Evolutionary conservation across 2,329 filamentous ascomycete genomes (phyloP).

Genomic region (Geosmithia putterillii): DNA sequence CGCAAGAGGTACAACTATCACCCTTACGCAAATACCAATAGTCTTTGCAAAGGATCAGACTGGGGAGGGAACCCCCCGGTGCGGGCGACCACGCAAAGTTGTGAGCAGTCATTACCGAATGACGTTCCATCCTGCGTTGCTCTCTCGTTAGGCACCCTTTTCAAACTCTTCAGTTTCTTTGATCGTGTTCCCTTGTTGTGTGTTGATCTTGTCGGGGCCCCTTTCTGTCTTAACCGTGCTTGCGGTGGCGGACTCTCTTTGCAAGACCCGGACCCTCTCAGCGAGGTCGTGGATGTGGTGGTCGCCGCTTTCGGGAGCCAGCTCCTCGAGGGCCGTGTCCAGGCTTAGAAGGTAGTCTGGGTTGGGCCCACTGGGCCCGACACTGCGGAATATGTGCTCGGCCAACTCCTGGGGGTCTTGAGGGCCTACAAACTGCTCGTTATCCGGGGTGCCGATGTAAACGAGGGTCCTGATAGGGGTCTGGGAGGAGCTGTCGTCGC

Average conservation of each 20-base stretch:
- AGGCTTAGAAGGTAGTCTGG: conserved; percentile 78
- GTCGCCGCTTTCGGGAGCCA: conserved; percentile 70
- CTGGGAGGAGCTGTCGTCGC: conserved; percentile 14
- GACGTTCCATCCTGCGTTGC: not conserved
- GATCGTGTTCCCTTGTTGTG: not conserved
- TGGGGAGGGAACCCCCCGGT: not conserved
- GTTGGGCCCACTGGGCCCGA: conserved; percentile 80
- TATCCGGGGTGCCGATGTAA: conserved; percentile 89
- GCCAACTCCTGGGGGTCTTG: conserved; percentile 71
- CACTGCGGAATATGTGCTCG: conserved; percentile 63
- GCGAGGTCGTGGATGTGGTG: conserved; percentile 77
- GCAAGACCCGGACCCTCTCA: conserved; percentile 52
- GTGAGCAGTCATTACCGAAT: not conserved
- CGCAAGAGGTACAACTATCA: not conserved
- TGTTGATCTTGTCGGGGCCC: not conserved
- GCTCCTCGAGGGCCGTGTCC: conserved; percentile 58
- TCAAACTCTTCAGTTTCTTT: not conserved
- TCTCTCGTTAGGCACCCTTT: not conserved
- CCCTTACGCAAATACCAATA: not conserved
- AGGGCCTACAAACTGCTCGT: conserved; percentile 80
- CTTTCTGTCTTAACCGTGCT: not conserved
- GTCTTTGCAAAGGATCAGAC: not conserved
- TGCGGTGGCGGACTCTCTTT: conserved; percentile 2
- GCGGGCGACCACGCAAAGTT: not conserved
- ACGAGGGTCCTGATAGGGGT: conserved; percentile 49